These are phyloP conservation scores for Dothistroma septosporum DNA, from an alignment of 2,329 filamentous ascomycete genomes.

Conservation along the genomic window DNA sequence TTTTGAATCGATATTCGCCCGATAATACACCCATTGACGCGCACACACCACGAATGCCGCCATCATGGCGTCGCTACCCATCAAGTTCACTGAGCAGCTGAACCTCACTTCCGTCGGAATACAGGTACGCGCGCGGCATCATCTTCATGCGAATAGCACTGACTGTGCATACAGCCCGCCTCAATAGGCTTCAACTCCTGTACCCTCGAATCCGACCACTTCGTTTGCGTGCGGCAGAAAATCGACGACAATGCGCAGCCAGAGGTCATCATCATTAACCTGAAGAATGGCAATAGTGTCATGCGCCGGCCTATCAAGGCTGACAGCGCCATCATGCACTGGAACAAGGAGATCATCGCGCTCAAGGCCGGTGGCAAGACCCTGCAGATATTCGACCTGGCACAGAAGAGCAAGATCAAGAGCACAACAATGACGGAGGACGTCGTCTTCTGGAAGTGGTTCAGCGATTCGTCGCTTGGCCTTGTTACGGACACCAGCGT, in stretches of 20 bases:
- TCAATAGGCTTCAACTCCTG: conserved; percentile 85
- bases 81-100: conserved; percentile 89
- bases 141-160: conserved; percentile 4
- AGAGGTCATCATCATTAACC: conserved; percentile 94
- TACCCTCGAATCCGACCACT: conserved; percentile 96
- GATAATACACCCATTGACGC: conserved; percentile 21
- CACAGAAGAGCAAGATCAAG: conserved; percentile 91
- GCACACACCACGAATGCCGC: conserved; percentile 16
- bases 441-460: conserved; percentile 99
- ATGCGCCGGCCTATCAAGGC: conserved; percentile 95
- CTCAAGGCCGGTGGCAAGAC: conserved; percentile 91
- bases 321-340: conserved; percentile 99
- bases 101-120: conserved; percentile 55
- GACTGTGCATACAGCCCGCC: conserved; percentile 47
- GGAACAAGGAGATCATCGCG: conserved; percentile 91
- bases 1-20: conserved; percentile 20
- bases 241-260: conserved; percentile 77
- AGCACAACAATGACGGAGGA: conserved; percentile 95
- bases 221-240: conserved; percentile 94
- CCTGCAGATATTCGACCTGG: conserved; percentile 95
- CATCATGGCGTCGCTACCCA: conserved; percentile 68
- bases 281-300: conserved; percentile 96
- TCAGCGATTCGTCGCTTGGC: conserved; percentile 81
- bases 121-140: conserved; percentile 37
- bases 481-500: conserved; percentile 87